phyloP scores from a whole-genome alignment of 768 basidiomycete genomes.

The Paxillus rubicundulus region DNA sequence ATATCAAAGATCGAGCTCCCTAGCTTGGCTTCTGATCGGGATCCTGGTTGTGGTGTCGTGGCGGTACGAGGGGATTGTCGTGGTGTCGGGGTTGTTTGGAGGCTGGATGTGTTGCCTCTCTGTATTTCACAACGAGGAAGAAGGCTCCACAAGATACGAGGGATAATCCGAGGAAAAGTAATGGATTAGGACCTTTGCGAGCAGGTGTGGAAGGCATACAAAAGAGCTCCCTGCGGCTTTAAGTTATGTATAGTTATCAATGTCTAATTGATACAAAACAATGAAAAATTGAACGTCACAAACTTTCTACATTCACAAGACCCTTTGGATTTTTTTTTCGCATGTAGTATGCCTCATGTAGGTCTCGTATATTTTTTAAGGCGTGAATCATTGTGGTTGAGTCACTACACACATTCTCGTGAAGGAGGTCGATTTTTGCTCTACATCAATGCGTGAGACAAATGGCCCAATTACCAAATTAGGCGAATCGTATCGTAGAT shows the following conservation, averaged over 20 bases:
- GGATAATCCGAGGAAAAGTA: slow-evolving; percentile 56
- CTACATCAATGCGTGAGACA: no score
- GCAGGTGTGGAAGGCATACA: slow-evolving; percentile 17
- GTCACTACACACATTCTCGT: no score
- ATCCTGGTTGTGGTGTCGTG: slow-evolving; percentile 42
- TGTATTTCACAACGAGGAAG: slow-evolving; percentile 50
- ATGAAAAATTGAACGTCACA: background rate
- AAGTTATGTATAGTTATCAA: background rate
- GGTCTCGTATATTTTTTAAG: background rate
- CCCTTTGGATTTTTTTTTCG: background rate
- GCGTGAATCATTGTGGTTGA: no score
- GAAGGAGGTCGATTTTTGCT: no score
- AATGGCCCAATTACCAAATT: no score
- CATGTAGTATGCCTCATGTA: background rate
- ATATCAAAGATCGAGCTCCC: slow-evolving; percentile 5
- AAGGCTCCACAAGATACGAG: slow-evolving; percentile 57
- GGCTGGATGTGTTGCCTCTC: slow-evolving; percentile 58
- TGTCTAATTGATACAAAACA: background rate
- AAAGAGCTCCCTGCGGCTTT: background rate
- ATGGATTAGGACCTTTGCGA: slow-evolving; percentile 56
- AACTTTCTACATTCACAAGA: background rate
- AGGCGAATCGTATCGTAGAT: no score
- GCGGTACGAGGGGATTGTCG: slow-evolving; percentile 66
- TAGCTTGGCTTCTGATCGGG: slow-evolving; percentile 20
- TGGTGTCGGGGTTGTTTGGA: slow-evolving; percentile 57